Percentiles rank a stretch among this genome's conserved stretches.
phyloP scores from a whole-genome alignment of 1,139 yeast species.

The Pneumocystis carinii region DNA sequence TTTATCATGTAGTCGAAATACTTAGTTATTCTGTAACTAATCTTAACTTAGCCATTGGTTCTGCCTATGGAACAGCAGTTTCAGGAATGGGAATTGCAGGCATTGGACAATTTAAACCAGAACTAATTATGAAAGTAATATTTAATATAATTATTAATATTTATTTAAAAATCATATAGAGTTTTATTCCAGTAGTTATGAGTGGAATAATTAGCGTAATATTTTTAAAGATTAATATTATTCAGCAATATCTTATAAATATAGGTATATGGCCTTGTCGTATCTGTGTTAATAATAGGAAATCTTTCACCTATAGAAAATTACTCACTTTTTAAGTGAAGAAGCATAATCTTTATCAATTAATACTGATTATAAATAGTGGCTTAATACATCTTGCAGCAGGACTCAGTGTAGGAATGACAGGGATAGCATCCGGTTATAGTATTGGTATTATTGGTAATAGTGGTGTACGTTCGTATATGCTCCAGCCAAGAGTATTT shows the following conservation, averaged over 20 bases:
- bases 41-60: conserved; percentile 45
- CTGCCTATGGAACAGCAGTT: conserved; percentile 98
- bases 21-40: neutral
- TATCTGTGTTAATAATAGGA: conserved; percentile 85
- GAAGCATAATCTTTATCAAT: neutral
- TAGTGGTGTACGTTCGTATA: conserved; percentile 94
- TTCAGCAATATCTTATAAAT: neutral
- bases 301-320: conserved; percentile 55
- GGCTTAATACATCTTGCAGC: conserved; percentile 98
- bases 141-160: conserved; percentile 15
- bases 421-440: conserved; percentile 95
- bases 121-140: conserved; percentile 22
- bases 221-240: neutral
- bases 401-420: conserved; percentile 91
- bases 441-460: conserved; percentile 98
- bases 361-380: conserved; percentile 22
- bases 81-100: conserved; percentile 97
- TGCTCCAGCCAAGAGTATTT: conserved; percentile 91
- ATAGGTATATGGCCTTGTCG: conserved; percentile 77
- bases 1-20: conserved; percentile 3
- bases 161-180: conserved; percentile 6
- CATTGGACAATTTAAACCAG: conserved; percentile 29
- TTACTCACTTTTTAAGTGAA: conserved; percentile 63
- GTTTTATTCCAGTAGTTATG: conserved; percentile 88
- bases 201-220: conserved; percentile 91